Evolutionary conservation across 2,329 filamentous ascomycete genomes (phyloP).

Genomic region (Colletotrichum abscissum): DNA sequence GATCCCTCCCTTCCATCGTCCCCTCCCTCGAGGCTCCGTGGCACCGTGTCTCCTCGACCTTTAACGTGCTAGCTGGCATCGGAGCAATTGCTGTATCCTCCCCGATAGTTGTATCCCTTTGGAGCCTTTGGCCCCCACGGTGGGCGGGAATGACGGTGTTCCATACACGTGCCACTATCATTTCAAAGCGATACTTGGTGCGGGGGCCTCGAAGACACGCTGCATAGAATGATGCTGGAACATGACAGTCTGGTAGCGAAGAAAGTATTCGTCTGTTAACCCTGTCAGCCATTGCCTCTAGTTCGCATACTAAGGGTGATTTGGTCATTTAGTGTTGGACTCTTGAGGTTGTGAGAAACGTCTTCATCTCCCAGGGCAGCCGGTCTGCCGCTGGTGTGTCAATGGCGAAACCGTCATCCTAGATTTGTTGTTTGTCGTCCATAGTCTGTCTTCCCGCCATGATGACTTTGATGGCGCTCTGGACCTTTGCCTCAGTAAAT

Average conservation of each 20-base stretch:
- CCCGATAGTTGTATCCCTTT: not conserved
- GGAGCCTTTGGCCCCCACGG: not conserved
- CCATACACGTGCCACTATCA: not conserved
- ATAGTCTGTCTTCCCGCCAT: not conserved
- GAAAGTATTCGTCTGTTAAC: not conserved
- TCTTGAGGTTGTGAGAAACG: not conserved
- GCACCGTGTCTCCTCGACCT: not conserved
- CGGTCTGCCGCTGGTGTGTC: not conserved
- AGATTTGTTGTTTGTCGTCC: not conserved
- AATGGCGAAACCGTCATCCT: not conserved
- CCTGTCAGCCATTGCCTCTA: conserved; percentile 1
- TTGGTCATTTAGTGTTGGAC: not conserved
- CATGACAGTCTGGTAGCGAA: not conserved
- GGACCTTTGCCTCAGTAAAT: not conserved
- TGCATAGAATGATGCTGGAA: not conserved
- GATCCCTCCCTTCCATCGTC: not conserved
- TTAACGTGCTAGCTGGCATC: not conserved
- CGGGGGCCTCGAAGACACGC: too few species aligned
- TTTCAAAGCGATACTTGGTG: not conserved
- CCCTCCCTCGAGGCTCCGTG: not conserved
- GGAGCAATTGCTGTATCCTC: not conserved
- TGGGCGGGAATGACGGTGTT: not conserved
- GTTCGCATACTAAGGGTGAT: not conserved
- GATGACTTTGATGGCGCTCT: not conserved
- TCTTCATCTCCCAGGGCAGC: conserved; percentile 1